Conservation (phyloP, 345 rosid genomes). For the Firmiana major region DNA sequence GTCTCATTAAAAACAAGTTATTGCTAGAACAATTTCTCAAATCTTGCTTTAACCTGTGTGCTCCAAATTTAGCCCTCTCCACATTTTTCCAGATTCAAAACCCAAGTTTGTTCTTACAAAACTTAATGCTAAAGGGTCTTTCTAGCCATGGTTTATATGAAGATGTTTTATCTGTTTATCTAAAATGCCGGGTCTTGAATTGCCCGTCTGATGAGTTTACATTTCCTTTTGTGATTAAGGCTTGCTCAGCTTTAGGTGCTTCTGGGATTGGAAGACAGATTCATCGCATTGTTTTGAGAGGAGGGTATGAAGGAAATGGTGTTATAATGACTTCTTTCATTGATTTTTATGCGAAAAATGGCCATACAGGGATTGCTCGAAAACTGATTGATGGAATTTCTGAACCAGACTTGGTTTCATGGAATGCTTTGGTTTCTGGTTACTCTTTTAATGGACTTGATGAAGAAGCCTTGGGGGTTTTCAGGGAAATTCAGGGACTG, state of each 20-base stretch:
- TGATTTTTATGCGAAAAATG: conserved; percentile 46
- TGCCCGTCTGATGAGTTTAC: conserved; percentile 37
- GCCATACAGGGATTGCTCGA: conserved; percentile 27
- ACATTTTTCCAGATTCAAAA: conserved; percentile 19
- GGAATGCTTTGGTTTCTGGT: conserved; percentile 51
- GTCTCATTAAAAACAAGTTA: conserved; percentile 18
- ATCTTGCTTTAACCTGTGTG: conserved; percentile 35
- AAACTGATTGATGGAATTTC: conserved; percentile 32
- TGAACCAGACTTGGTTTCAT: conserved; percentile 45
- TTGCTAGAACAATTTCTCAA: conserved; percentile 28
- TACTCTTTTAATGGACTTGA: conserved; percentile 37
- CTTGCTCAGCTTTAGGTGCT: conserved; percentile 33
- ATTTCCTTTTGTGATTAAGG: conserved; percentile 48
- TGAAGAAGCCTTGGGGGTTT: conserved; percentile 31
- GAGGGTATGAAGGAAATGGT: conserved; percentile 35
- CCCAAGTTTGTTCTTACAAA: conserved; percentile 27
- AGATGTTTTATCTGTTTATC: conserved; percentile 32
- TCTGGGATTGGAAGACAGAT: conserved; percentile 31
- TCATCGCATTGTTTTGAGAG: conserved; percentile 43
- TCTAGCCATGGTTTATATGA: conserved; percentile 30
- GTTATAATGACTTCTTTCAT: conserved; percentile 41
- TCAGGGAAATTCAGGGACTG: conserved; percentile 16
- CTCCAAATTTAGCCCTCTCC: conserved; percentile 34
- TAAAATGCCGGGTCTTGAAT: conserved; percentile 25
- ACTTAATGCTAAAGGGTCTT: conserved; percentile 38